Base-by-base conservation (phyloP, 176 grass and related monocot species). In the Tillandsia fasciculata region DNA sequence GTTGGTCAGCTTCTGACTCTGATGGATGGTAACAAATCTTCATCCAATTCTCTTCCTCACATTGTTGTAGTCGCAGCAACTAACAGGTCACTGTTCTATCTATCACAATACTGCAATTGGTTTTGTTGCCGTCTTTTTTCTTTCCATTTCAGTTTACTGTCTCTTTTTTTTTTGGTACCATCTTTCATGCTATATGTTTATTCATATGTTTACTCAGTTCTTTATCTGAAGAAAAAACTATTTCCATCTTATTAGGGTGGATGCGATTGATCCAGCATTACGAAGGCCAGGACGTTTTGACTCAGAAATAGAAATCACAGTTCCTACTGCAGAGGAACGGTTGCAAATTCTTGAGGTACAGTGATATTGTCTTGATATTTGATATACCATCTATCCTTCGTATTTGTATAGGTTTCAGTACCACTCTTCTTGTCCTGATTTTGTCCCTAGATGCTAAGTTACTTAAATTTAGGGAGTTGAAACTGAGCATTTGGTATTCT, bases 261-360 rank as follows among this genome's bases (percentile, higher is more conserved):
- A 97, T 77, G 93, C 57, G 4, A 87, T 97, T 64, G 93, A 97
- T 81, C 84, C 89, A 79, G 93, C 93, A 71, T 33, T 97, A 78
- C 81, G 89, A 78, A 87, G 93, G 72, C 79, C 81, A 66, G 93
- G 93, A 24, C 86, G 86, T 64, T 97, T 97, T 77, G 93, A 97
- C 48, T 87, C 79, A 52, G 93, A 96, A 72, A 74, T 97, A 76
- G 86, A 97, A 70, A 79, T 92, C 18, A 79, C 81, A 76, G 77
- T 92, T 90, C 93, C 93, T 58, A 87, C 81, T 1, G 51, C 74
- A 29, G 86, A 92, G 78, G 93, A 97, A 79, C 77, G 89, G n/a
- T 23, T 90, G 66, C 79, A 87, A 65, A 90, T 97, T 77, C 86
- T 97, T 42, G 73, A 92, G 89, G 93, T 97, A 26, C 48, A 12